Evolutionary conservation across 2,329 filamentous ascomycete genomes (phyloP).

Genomic region (Phaeophleospora eucalypticola): DNA sequence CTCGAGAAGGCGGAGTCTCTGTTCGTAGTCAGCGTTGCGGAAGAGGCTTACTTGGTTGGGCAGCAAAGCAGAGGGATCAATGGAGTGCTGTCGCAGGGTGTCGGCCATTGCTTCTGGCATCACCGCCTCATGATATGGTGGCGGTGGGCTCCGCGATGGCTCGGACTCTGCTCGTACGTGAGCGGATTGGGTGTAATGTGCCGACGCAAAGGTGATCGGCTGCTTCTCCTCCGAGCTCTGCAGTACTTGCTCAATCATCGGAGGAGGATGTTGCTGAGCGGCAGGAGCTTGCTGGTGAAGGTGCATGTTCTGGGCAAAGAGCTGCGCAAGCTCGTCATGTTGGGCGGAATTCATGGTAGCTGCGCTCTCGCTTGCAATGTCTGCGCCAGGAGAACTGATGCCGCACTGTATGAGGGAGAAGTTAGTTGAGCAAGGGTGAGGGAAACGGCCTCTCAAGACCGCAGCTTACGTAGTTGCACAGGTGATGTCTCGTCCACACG

Average conservation of each 20-base stretch:
- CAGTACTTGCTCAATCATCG: conserved; percentile 15
- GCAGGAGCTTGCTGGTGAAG: conserved; percentile 40
- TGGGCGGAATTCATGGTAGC: conserved; percentile 50
- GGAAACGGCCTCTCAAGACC: conserved; percentile 20
- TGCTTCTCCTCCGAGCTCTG: conserved; percentile 26
- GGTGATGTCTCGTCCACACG: conserved; percentile 43
- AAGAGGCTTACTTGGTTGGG: conserved; percentile 75
- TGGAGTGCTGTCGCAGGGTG: conserved; percentile 59
- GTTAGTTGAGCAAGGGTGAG: conserved; percentile 19
- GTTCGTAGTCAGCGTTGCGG: conserved; percentile 65
- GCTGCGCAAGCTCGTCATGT: conserved; percentile 75
- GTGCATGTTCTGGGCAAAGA: conserved; percentile 73
- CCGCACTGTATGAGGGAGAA: conserved; percentile 38
- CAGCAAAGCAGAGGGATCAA: conserved; percentile 66
- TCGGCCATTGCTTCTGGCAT: conserved; percentile 36
- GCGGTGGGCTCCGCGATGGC: conserved; percentile 30
- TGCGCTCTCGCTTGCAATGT: conserved; percentile 42
- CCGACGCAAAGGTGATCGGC: conserved; percentile 68
- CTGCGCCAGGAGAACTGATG: conserved; percentile 40
- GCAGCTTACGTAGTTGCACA: conserved; percentile 45
- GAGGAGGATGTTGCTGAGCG: conserved; percentile 20
- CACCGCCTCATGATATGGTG: conserved; percentile 27
- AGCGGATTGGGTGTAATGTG: conserved; percentile 72
- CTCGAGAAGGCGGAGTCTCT: conserved; percentile 71
- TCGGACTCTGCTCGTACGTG: conserved; percentile 53